Percentiles rank a stretch among this genome's conserved stretches.
phyloP scores from a whole-genome alignment of 1,284 basidiomycete genomes.

The Fomitopsis betulina region DNA sequence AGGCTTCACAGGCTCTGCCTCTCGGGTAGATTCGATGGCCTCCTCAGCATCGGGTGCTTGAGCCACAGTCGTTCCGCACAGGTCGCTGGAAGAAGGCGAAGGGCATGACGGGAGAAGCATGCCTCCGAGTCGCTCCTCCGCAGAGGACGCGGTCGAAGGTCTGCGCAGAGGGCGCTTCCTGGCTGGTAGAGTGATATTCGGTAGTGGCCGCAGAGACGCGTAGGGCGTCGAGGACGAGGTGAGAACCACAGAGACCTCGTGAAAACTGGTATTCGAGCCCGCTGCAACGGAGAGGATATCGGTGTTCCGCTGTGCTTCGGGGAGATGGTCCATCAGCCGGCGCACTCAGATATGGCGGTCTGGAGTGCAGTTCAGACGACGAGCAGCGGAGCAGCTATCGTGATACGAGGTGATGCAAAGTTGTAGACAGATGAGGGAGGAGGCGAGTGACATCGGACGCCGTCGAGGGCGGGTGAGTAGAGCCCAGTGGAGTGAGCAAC shows the following conservation, averaged over 20 bases:
- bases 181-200: conserved; percentile 16
- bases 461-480: neutral
- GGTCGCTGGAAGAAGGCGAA: conserved; percentile 15
- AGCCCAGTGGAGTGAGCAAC: neutral
- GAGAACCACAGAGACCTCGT: conserved; percentile 18
- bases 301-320: conserved; percentile 1
- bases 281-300: neutral
- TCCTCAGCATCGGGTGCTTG: conserved; percentile 6
- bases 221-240: conserved; percentile 14
- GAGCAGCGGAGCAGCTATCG: neutral
- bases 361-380: neutral
- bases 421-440: neutral
- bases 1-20: neutral
- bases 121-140: conserved; percentile 24
- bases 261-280: conserved; percentile 6
- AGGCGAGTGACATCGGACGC: conserved; percentile 5
- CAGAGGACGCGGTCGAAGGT: conserved; percentile 42
- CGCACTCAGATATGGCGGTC: neutral
- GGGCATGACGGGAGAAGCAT: conserved; percentile 21
- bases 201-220: conserved; percentile 16
- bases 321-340: conserved; percentile 3
- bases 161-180: conserved; percentile 23
- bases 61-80: conserved; percentile 11
- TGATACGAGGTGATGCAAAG: neutral
- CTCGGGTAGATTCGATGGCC: neutral